These are phyloP conservation scores for Penicillium sp. DNA, from an alignment of 2,329 filamentous ascomycete genomes.

Conservation along the genomic window DNA sequence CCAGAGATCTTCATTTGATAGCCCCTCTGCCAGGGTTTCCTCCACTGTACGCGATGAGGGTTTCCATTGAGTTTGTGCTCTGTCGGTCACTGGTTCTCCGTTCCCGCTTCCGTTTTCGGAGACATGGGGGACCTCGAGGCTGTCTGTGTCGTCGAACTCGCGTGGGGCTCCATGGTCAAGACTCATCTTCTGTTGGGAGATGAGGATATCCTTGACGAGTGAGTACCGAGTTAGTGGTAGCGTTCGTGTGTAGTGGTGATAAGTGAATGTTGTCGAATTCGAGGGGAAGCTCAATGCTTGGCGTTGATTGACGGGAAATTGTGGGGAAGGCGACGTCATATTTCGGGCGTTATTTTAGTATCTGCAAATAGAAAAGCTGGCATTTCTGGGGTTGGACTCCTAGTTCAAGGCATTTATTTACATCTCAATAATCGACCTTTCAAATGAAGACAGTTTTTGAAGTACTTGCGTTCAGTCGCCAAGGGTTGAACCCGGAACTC, in stretches of 20 bases:
- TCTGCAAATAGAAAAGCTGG: neutral
- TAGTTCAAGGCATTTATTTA: too few relatives aligned
- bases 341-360: neutral
- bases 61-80: conserved; percentile 19
- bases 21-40: conserved; percentile 59
- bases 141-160: conserved; percentile 1
- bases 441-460: too few relatives aligned
- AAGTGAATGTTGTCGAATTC: neutral
- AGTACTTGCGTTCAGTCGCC: too few relatives aligned
- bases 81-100: conserved; percentile 4
- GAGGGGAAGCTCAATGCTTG: neutral
- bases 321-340: neutral
- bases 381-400: neutral
- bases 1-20: conserved; percentile 73
- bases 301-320: neutral
- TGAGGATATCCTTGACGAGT: neutral
- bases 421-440: too few relatives aligned
- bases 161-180: neutral
- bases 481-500: too few relatives aligned
- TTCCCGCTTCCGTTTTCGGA: neutral
- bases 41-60: conserved; percentile 17
- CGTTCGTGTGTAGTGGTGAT: neutral
- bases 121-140: neutral
- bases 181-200: neutral
- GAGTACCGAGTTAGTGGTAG: neutral